Evolutionary conservation across 352 stramenopile genomes (phyloP), one percentile per base, ranked within the genome.

Genomic region (Pythium pectinolyticum): DNA sequence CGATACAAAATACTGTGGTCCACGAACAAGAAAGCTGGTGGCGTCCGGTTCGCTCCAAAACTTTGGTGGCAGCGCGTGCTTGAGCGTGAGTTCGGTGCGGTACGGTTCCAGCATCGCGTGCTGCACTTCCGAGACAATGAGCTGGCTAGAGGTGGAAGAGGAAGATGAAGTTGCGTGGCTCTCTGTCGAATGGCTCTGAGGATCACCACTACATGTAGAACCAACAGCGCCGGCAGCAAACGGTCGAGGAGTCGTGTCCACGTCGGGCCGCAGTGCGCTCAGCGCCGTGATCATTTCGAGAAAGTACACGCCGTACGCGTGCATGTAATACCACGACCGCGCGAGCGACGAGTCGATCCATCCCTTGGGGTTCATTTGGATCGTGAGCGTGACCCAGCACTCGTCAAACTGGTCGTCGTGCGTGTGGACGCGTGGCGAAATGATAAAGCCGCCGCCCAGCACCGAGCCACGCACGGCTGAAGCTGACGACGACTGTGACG

Each of bases 41-140:
- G 80, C 84, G 24, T 72, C 77, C 1, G 86, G 86, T n/a, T 94
- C 86, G 61, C 82, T 92, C 86, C 86, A 94, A 57, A 83, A 92
- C 55, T 92, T 90, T 10, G 83, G 88, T 10, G 81, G 66, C 12
- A 92, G 60, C 0, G 72, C 69, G 35, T 89, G 66, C 30, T 80
- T 52, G 10, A 90, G 52, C 9, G 75, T 69, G 20, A 90, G 60
- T 32, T 90, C 81, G 1, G 79, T 89, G n/a, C 79, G 81, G 62
- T 81, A 92, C 3, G 68, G 70, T 24, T 89, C 80, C 0, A 89
- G 70, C 60, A 88, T 74, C 2, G 73, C 69, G 19, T 86, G 78
- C 49, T 79, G 61, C n/a, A 75, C 77, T 62, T 89, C 82, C 1
- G 75, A 86, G 24, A 88, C 77, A 52, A 86, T 88, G 20, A 88